These are phyloP conservation scores for Fusarium metavorans DNA, from an alignment of 2,329 filamentous ascomycete genomes.

Conservation along the genomic window DNA sequence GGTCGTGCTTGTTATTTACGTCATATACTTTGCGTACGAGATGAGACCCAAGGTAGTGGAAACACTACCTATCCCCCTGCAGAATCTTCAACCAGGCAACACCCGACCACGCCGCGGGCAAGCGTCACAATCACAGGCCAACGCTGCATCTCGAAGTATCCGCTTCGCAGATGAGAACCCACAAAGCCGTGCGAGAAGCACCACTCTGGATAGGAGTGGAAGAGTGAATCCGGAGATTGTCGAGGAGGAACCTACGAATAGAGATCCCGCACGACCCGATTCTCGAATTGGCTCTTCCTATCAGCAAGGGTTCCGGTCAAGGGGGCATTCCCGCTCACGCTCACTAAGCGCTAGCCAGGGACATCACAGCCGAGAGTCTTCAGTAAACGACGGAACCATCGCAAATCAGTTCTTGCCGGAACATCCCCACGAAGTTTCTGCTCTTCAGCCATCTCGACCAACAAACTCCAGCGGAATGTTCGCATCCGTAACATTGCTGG, in stretches of 20 bases:
- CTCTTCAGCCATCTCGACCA: neutral
- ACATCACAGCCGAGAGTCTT: conserved; percentile 40
- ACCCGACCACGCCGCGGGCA: conserved; percentile 21
- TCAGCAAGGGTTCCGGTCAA: conserved; percentile 30
- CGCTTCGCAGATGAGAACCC: conserved; percentile 46
- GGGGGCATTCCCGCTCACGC: conserved; percentile 42
- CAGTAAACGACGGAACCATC: conserved; percentile 22
- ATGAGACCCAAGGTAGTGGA: conserved; percentile 73
- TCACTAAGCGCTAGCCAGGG: conserved; percentile 41
- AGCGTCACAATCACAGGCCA: conserved; percentile 3
- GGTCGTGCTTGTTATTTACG: conserved; percentile 79
- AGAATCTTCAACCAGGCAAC: conserved; percentile 63
- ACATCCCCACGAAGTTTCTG: neutral
- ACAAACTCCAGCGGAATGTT: conserved; percentile 36
- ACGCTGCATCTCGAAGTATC: conserved; percentile 42
- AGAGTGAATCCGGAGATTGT: conserved; percentile 5
- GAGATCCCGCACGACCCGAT: conserved; percentile 3
- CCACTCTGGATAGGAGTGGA: conserved; percentile 17
- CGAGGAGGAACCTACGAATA: conserved; percentile 18
- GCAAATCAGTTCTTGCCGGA: conserved; percentile 19
- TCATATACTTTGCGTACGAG: conserved; percentile 80
- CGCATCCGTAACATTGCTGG: conserved; percentile 62
- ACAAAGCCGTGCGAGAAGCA: conserved; percentile 25
- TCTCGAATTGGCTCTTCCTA: conserved; percentile 31
- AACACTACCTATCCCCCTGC: conserved; percentile 78